Evolutionary conservation across 2,329 filamentous ascomycete species (phyloP).

Genomic region (Calonectria fujianensis): DNA sequence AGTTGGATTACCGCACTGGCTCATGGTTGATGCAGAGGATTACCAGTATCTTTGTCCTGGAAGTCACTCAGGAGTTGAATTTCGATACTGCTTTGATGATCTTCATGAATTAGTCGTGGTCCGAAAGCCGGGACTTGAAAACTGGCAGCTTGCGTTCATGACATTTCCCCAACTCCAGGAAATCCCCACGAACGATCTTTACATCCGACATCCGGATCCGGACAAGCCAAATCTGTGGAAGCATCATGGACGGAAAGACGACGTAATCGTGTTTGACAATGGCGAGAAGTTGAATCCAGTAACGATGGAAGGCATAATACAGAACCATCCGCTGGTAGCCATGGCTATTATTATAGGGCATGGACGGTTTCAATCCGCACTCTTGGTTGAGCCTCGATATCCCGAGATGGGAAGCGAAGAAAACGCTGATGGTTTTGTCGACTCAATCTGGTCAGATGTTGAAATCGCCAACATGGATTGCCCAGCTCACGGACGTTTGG

Average conservation of each 20-base stretch:
- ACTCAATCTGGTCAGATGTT: background rate
- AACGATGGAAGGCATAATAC: slow-evolving; percentile 8
- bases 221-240: slow-evolving; percentile 12
- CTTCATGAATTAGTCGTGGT: slow-evolving; percentile 11
- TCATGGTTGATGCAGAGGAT: slow-evolving; percentile 15
- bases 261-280: slow-evolving; percentile 19
- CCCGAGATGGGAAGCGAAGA: background rate
- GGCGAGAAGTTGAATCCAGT: slow-evolving; percentile 15
- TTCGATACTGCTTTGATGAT: slow-evolving; percentile 21
- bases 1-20: slow-evolving; percentile 2
- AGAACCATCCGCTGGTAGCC: background rate
- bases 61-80: slow-evolving; percentile 3
- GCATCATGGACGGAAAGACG: slow-evolving; percentile 12
- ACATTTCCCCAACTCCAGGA: slow-evolving; percentile 6
- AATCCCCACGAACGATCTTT: slow-evolving; percentile 8
- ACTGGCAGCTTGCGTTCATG: slow-evolving; percentile 8
- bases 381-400: background rate
- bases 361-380: slow-evolving; percentile 1
- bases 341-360: slow-evolving; percentile 5
- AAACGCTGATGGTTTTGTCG: background rate
- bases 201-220: slow-evolving; percentile 7
- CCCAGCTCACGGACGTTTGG: background rate
- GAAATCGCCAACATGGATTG: slow-evolving; percentile 4
- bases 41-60: slow-evolving; percentile 14
- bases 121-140: background rate